Conservation (phyloP, 2,329 filamentous ascomycete genomes). For the Lecanicillium sp. region DNA sequence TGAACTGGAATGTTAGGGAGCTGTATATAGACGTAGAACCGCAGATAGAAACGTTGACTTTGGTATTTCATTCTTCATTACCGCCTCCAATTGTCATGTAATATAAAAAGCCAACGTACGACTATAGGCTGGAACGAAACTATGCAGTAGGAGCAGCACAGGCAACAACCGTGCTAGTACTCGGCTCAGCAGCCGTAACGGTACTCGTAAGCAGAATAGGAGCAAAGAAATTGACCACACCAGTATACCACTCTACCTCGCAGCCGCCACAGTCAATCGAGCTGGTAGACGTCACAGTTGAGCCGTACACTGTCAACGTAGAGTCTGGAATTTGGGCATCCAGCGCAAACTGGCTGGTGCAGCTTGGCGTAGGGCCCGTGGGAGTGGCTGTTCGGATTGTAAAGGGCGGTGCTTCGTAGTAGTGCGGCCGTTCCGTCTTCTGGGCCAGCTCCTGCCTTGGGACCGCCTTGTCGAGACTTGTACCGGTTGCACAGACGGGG, state of each 20-base stretch:
- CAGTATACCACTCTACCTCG: conserved; percentile 10
- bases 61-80: no score
- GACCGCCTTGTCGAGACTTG: neutral
- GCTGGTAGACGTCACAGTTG: conserved; percentile 8
- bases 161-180: conserved; percentile 3
- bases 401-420: neutral
- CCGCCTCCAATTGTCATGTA: no score
- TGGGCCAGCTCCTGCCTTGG: neutral
- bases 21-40: no score
- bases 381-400: neutral
- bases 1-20: no score
- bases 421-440: neutral
- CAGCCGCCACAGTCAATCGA: conserved; percentile 9
- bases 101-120: no score
- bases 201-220: conserved; percentile 5
- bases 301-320: conserved; percentile 7
- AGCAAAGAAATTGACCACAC: conserved; percentile 4
- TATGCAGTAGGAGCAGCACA: no score
- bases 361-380: conserved; percentile 3
- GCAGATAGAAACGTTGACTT: no score
- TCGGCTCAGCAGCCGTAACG: conserved; percentile 3
- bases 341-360: conserved; percentile 6
- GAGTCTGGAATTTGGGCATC: conserved; percentile 6
- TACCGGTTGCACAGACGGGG: conserved; percentile 9
- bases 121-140: no score